Base-by-base conservation (phyloP, 2,329 filamentous ascomycete genomes). In the Pseudofabraea citricarpa region DNA sequence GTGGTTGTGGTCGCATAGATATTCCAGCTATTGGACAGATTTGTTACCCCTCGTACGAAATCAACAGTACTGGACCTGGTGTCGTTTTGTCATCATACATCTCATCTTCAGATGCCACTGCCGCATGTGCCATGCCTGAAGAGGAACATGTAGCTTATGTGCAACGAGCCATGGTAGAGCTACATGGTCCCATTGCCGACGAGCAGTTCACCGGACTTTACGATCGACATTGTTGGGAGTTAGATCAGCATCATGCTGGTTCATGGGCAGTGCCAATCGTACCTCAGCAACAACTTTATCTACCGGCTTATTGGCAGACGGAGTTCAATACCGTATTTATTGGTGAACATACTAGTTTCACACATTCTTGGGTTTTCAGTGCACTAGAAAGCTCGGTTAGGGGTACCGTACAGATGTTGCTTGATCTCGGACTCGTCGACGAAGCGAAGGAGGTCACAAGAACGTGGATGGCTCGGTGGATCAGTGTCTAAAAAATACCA, bases 281-380 rank as follows among this genome's bases (percentile, higher is more conserved):
- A 0, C 81, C 81, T 0, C 80, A 86, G 64, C 82, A 87, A 54
- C 72, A 83, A 52, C 57, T 86, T 16, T 87, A 83, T 52, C 67
- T 87, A 13, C 83, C 84, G 0, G 78, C 82, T 16, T 87, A 85
- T 56, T 85, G 83, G 55, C 75, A 80, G 57, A 86, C 81, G 0
- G 77, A 87, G 5, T 23, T 26, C 9, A 24, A 72, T 65, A 79
- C 81, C 19, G 77, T 86, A 26, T 84, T 85, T 46, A 66, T 83
- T 4, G 77, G 77, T 4, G 82, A 87, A 59, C 81, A 85, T 56
- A 85, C 82, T 0, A 77, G 73, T 4, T 85, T 81, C 56, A 87
- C 83, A 0, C 83, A 87, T 54, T 81, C 80, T 1, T 85, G 81
- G 81, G 82, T 85, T 38, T 73, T 75, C 20, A 78, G 74, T 4